Percentiles rank a stretch among this genome's conserved stretches.
Conservation (phyloP, 768 basidiomycete species). For the Chiua virens region DNA sequence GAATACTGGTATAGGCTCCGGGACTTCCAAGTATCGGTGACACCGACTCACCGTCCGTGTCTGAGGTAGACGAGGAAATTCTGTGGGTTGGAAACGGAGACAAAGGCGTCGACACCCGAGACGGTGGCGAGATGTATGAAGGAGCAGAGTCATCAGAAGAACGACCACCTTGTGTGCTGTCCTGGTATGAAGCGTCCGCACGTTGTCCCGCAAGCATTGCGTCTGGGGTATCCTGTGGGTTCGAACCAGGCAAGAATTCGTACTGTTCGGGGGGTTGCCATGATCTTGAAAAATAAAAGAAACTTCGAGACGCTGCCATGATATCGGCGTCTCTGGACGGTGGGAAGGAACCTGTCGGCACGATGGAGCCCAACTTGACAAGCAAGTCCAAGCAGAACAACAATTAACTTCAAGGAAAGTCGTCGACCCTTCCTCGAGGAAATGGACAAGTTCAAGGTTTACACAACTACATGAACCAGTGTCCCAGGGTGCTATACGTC, state of each 20-base stretch:
- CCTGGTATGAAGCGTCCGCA: constrained; percentile 21
- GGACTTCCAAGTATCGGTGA: constrained; percentile 42
- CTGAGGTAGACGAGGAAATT: constrained; percentile 55
- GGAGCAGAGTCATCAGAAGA: constrained; percentile 29
- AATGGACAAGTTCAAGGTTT: not conserved
- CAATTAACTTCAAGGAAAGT: not conserved
- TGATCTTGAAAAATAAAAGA: constrained; percentile 13
- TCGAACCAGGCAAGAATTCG: constrained; percentile 46
- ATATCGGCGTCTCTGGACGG: constrained; percentile 4
- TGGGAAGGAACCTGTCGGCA: constrained; percentile 6
- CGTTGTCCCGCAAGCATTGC: constrained; percentile 9
- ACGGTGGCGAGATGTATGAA: constrained; percentile 52
- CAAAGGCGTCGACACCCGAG: constrained; percentile 62
- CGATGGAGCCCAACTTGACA: not conserved
- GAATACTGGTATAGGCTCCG: constrained; percentile 35
- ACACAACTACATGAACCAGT: constrained; percentile 1
- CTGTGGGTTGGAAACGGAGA: constrained; percentile 49
- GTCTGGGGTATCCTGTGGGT: constrained; percentile 33
- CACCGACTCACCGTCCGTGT: constrained; percentile 60
- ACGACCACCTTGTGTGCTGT: constrained; percentile 20
- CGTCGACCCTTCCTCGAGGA: not conserved
- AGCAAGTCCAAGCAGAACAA: not conserved
- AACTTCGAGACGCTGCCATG: constrained; percentile 9
- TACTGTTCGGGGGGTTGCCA: constrained; percentile 36
- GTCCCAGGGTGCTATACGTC: not conserved